Evolutionary conservation across 352 stramenopile genomes (phyloP), one percentile per base, ranked within the genome.

Genomic region (Globisporangium spiculum): DNA sequence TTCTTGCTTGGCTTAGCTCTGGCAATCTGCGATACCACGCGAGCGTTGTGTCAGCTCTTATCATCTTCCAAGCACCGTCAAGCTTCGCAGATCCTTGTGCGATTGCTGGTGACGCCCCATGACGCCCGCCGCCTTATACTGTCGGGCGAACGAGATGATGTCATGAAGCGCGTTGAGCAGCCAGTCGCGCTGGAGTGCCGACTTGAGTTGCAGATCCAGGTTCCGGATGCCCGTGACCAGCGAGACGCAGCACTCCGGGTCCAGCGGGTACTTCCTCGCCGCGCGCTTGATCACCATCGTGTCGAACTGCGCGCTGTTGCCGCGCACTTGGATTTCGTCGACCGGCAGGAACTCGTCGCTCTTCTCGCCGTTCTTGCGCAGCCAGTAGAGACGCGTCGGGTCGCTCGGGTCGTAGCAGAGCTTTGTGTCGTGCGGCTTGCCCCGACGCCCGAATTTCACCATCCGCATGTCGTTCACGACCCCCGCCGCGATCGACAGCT

Each of bases 361-460:
- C 41, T 75, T 73, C n/a, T 92, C 86, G 46, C 86, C 86, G 58
- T 88, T 84, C 75, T 94, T 94, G 52, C 80, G 83, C 61, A 86
- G 71, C 86, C 86, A 94, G 32, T 89, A 83, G 46, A 94, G 73
- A 48, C 84, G 75, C 61, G 85, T 84, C 24, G 86, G 86, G 20
- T 83, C 74, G 3, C 72, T 85, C 10, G 83, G 80, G 64, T 93
- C 82, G 69, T 91, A 94, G 48, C 79, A 70, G 32, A 94, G 70
- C n/a, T 84, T 84, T 9, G 86, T 91, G 5, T 84, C 72, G 62
- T 94, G 86, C 4, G 84, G 84, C 32, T 88, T 87, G 46, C 86
- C 86, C 2, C 82, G 81, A 0, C 86, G 80, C 1, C 86, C 86
- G 60, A 87, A 92, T 56, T 94, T 94, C 18, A 77, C 84, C 46